A percentile compares a stretch with the other conserved stretches of the same genome.
phyloP scores from a whole-genome alignment of 2,329 filamentous ascomycete species.

The Nannizzia gypsea region DNA sequence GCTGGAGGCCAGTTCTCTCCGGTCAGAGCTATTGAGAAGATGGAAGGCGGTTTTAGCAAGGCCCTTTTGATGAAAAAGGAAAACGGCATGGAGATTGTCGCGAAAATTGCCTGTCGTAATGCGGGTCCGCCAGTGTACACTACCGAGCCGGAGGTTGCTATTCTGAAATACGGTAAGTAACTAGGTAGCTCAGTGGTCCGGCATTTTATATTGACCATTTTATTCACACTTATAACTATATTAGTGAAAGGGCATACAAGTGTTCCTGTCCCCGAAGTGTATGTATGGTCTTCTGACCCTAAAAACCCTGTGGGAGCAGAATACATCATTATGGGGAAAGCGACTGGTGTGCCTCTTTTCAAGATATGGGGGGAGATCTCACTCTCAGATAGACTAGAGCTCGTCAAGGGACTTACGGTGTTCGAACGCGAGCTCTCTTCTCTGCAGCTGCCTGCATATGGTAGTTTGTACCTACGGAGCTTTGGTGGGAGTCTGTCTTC shows the following conservation, averaged over 20 bases:
- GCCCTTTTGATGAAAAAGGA: conserved; percentile 21
- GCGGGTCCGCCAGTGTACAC: conserved; percentile 20
- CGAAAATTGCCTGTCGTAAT: conserved; percentile 24
- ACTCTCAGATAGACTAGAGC: conserved; percentile 14
- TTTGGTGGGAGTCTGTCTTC: conserved; percentile 14
- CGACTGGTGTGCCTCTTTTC: conserved; percentile 6
- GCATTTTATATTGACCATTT: neutral
- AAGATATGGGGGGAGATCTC: conserved; percentile 9
- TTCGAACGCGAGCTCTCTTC: conserved; percentile 15
- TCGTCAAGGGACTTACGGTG: conserved; percentile 18
- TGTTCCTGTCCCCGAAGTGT: conserved; percentile 20
- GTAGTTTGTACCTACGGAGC: conserved; percentile 17
- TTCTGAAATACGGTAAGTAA: conserved; percentile 19
- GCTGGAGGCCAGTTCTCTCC: conserved; percentile 10
- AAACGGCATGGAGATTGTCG: conserved; percentile 22
- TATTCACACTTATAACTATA: neutral
- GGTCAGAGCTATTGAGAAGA: conserved; percentile 16
- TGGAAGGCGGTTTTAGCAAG: conserved; percentile 26
- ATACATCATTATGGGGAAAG: conserved; percentile 13
- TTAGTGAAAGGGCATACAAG: conserved; percentile 17
- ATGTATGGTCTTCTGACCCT: conserved; percentile 17
- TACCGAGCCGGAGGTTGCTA: conserved; percentile 24
- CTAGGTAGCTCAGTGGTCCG: too few species aligned
- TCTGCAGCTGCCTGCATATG: conserved; percentile 19
- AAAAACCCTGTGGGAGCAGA: conserved; percentile 13